phyloP scores from a whole-genome alignment of 331 rosid species.

The Quercus lobata region DNA sequence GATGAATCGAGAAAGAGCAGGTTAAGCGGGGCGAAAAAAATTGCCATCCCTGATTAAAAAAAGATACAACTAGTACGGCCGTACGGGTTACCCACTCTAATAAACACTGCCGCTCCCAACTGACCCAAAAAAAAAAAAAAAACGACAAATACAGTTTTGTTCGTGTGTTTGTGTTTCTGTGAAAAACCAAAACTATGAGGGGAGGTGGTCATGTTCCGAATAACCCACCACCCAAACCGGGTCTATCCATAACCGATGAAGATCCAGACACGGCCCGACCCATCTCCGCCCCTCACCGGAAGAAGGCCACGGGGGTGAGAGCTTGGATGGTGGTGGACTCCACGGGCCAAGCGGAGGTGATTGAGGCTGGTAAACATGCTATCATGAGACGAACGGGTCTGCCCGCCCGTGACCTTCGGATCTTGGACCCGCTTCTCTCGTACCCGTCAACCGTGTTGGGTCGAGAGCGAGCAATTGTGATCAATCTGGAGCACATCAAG shows the following conservation, averaged over 20 bases:
- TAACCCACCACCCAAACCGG: slow-evolving; percentile 13
- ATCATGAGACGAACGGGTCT: slow-evolving; percentile 91
- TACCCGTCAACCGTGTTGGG: slow-evolving; percentile 89
- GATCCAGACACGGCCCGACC: slow-evolving; percentile 34
- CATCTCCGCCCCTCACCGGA: slow-evolving; percentile 30
- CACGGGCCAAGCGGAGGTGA: slow-evolving; percentile 53
- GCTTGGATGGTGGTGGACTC: slow-evolving; percentile 72
- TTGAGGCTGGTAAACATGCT: slow-evolving; percentile 84
- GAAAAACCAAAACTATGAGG: too few relatives aligned
- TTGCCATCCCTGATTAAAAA: too few relatives aligned
- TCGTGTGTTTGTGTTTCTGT: too few relatives aligned
- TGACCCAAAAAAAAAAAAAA: too few relatives aligned
- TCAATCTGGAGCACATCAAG: slow-evolving; percentile 89
- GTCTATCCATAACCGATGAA: slow-evolving; percentile 23
- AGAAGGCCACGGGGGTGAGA: slow-evolving; percentile 71
- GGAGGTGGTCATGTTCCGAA: too few relatives aligned
- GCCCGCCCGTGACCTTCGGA: slow-evolving; percentile 89
- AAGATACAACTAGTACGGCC: too few relatives aligned
- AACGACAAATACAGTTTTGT: too few relatives aligned
- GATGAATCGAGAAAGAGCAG: accelerated
- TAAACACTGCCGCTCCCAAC: too few relatives aligned
- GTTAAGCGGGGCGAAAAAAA: accelerated
- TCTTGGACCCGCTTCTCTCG: slow-evolving; percentile 81
- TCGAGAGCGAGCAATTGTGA: slow-evolving; percentile 81
- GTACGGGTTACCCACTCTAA: too few relatives aligned